These are phyloP conservation scores for Saccharomyces hybrid DNA, from an alignment of 1,139 yeast genomes.

Conservation along the genomic window DNA sequence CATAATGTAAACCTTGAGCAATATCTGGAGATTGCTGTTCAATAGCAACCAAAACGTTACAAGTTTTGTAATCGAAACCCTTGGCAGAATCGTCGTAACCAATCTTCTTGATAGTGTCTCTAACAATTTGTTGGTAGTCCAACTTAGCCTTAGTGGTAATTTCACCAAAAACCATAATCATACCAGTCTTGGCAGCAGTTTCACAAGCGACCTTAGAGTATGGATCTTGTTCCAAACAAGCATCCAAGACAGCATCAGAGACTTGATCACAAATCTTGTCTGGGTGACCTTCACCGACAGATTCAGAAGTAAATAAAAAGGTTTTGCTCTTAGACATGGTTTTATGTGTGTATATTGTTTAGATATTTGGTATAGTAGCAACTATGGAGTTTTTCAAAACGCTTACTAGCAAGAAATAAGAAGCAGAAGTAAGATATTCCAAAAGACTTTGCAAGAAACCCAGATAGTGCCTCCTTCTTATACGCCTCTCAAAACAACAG, in stretches of 20 bases:
- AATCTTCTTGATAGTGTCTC: conserved; percentile 97
- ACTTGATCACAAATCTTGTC: conserved; percentile 99
- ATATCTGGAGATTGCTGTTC: conserved; percentile 99
- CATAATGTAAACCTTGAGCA: conserved; percentile 98
- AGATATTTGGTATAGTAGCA: neutral
- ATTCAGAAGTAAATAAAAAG: conserved; percentile 89
- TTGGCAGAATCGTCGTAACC: conserved; percentile 95
- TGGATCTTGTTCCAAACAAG: conserved; percentile 93
- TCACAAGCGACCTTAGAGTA: conserved; percentile 98
- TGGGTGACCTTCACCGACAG: conserved; percentile 99
- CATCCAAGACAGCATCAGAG: conserved; percentile 96
- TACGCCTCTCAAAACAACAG: neutral
- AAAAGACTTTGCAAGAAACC: neutral
- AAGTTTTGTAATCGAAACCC: conserved; percentile 98
- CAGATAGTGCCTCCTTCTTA: neutral
- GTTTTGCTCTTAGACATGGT: conserved; percentile 23
- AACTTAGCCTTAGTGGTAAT: conserved; percentile 93
- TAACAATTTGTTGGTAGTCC: conserved; percentile 94
- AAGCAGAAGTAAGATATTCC: neutral
- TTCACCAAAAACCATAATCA: conserved; percentile 99
- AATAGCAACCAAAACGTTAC: conserved; percentile 97
- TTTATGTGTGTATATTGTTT: neutral
- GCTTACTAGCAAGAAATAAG: neutral
- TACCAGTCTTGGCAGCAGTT: conserved; percentile 97
- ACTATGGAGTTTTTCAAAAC: neutral